Evolutionary conservation across 208 protist species (phyloP), one percentile per base, ranked within the genome.

Genomic region (Angomonas deanei): DNA sequence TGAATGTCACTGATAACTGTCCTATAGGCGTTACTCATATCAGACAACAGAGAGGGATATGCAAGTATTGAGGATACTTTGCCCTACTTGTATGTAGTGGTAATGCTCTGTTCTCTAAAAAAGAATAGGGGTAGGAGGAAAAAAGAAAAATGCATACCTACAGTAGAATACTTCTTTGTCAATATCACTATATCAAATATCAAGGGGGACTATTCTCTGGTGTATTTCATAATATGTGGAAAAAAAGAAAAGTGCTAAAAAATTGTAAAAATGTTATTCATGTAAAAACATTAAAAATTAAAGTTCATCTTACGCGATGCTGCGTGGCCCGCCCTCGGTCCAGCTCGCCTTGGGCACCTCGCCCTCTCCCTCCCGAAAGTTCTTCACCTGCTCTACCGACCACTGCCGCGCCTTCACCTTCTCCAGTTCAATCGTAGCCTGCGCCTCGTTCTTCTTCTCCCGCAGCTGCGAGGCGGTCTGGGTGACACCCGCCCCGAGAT

Each of bases 381-480:
- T 53, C n/a, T 86, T 88, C 36, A 89, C 83, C 71, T 93, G 86
- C 62, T 93, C 84, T 3, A 88, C 69, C 0, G 86, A 90, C 86
- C 86, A 93, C 70, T 86, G 83, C 23, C 76, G 73, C 34, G 76
- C 78, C 74, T 90, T 70, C 48, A 86, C 49, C 70, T 81, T 80
- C 68, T 88, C 70, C 54, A 80, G 56, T 70, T 88, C 75, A 36
- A 87, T 58, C 2, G 70, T 77, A 27, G 70, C 61, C 69, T 85
- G 66, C 33, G 86, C 86, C 36, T 81, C 77, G 21, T 87, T 70
- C 72, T 93, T 93, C 72, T 87, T 85, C 60, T 93, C 86, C 34
- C 72, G 61, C 5, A 93, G 82, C 58, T 84, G 76, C 34, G 34
- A 38, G 32, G 86, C 80, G 1, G 86, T 93, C 50, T 90, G 76